Conservation (phyloP, 148 eudicot genomes). For the Nyssa sinensis region DNA sequence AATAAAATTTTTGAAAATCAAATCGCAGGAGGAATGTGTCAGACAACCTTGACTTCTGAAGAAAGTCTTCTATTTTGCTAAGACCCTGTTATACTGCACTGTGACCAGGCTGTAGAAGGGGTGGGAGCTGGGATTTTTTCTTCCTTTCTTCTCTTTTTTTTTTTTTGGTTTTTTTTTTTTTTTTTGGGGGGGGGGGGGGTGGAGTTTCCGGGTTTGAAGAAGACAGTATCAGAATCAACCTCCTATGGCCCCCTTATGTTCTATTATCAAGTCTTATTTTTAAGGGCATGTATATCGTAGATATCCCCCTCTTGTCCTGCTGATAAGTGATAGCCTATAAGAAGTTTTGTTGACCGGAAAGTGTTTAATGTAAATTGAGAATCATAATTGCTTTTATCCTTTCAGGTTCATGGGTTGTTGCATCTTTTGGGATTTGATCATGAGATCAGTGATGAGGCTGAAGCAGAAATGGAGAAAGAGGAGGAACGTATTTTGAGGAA, state of each 20-base stretch:
- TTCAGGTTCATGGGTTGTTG: constrained; percentile 86
- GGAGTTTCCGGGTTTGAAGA: no score
- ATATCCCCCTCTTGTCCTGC: no score
- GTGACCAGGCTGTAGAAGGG: no score
- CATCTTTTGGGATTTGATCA: constrained; percentile 97
- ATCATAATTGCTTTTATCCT: background rate
- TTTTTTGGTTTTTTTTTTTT: no score
- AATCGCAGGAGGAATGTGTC: background rate
- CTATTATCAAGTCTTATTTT: no score
- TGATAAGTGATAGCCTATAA: constrained; percentile 1
- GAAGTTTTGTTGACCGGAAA: background rate
- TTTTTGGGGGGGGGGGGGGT: no score
- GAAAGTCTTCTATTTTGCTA: no score
- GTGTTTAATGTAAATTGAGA: background rate
- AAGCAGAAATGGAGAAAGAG: constrained; percentile 84
- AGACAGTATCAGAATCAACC: background rate
- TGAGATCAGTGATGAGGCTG: constrained; percentile 89
- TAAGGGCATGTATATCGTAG: no score
- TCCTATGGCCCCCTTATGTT: background rate
- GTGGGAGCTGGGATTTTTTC: no score
- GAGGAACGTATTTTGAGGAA: constrained; percentile 62
- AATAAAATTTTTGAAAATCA: no score
- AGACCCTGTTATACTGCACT: no score
- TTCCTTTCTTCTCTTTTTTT: no score
- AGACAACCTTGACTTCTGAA: background rate